Evolutionary conservation across 208 protist genomes (phyloP), one percentile per base, ranked within the genome.

Genomic region (Crithidia bombi): DNA sequence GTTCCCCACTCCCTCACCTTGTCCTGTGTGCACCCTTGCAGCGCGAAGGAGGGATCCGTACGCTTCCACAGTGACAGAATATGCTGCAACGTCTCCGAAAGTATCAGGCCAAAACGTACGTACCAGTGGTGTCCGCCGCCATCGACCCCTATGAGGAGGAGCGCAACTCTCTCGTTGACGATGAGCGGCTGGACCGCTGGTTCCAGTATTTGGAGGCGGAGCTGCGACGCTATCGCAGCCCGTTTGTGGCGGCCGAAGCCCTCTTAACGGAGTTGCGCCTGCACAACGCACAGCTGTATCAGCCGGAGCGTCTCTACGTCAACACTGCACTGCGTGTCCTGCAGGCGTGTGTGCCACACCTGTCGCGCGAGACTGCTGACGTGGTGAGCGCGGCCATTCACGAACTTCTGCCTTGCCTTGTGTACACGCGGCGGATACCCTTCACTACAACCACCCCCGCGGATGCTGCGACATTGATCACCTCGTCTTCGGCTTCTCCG

Each of bases 231-330:
- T 79, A 92, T 61, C 79, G 81, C 36, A 96, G 91, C 50, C 89
- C 89, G 15, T 93, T 96, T 57, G 70, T 96, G 4, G 91, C 91
- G 25, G 87, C 91, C 11, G 91, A 96, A 59, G 80, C 87, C 14
- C 65, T 96, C 11, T 65, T 94, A 57, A 74, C 65, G 26, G 77
- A 93, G 56, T 62, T 94, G 74, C 72, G 85, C 21, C 78, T 79
- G 62, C 80, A 78, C 66, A 74, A 71, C 21, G 46, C 56, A 5
- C 43, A 59, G 26, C 26, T 89, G 26, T 57, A 73, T 39, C 70
- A 79, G 30, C 79, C 76, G 6, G 81, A 91, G 38, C 72, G 82
- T 19, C 77, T 96, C 33, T 90, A 89, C 49, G 56, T 94, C n/a
- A 81, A 79, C 36, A 88, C 87, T 11, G 82, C 83, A 15, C 74